phyloP scores from a whole-genome alignment of 805 yeast species.

The Kluyveromyces aestuarii region DNA sequence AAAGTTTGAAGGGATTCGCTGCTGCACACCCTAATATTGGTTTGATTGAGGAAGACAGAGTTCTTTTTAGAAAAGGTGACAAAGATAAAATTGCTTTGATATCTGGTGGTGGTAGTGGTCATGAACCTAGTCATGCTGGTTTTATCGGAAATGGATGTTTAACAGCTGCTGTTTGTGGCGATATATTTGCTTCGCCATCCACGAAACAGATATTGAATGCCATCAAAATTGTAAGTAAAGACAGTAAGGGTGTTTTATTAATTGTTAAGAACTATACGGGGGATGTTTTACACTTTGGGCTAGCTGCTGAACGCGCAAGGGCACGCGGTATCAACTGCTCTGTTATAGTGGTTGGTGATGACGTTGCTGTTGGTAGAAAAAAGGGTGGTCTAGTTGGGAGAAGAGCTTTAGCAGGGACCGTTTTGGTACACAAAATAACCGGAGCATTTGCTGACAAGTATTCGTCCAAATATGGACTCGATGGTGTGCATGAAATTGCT shows the following conservation, averaged over 20 bases:
- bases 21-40: conserved; percentile 31
- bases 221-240: conserved; percentile 31
- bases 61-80: conserved; percentile 28
- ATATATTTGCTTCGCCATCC: conserved; percentile 91
- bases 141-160: conserved; percentile 78
- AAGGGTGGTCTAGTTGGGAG: conserved; percentile 91
- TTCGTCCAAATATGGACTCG: conserved; percentile 36
- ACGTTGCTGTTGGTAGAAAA: conserved; percentile 85
- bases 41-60: conserved; percentile 30
- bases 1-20: conserved; percentile 32
- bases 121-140: conserved; percentile 91
- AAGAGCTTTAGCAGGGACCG: conserved; percentile 90
- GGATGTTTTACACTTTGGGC: conserved; percentile 85
- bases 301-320: conserved; percentile 83
- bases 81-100: conserved; percentile 56
- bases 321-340: conserved; percentile 66
- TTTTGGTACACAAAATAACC: conserved; percentile 72
- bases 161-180: conserved; percentile 85
- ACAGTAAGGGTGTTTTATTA: conserved; percentile 52
- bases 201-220: conserved; percentile 78
- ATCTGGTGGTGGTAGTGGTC: conserved; percentile 95
- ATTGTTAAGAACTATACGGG: conserved; percentile 93
- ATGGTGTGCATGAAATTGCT: conserved; percentile 51
- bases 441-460: conserved; percentile 58
- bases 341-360: conserved; percentile 77